Base-by-base conservation (phyloP, 2,329 filamentous ascomycete genomes). In the Colletotrichum truncatum region DNA sequence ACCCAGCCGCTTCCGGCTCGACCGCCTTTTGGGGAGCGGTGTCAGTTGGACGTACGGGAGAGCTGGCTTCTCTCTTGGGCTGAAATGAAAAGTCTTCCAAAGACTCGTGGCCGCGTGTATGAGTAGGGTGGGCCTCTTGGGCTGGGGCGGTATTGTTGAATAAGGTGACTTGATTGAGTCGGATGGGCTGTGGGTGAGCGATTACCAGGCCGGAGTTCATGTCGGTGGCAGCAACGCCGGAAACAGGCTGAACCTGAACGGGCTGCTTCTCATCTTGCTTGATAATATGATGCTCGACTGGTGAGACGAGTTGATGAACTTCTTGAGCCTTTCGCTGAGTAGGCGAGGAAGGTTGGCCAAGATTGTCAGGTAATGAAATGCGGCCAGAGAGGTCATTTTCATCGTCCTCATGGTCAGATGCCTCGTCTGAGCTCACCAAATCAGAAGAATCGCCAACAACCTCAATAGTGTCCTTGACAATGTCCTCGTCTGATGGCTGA, bases 391-490 rank as follows among this genome's bases (percentile, higher is more conserved):
- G 16, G 46, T 58, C 56, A 25, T 64, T 51, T 23, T 62, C 34
- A n/a, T 65, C 39, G 6, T 66, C 59, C 6, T 67, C 63, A 7
- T 64, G 56, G 14, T 69, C 54, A 12, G 72, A 73, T 6, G 71
- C 70, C 5, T 69, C 73, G 12, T 77, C 76, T 7, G 74, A 74
- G 14, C 72, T 73, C 14, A 74, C 75, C 30, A 74, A 59, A 3
- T 66, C 63, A 8, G 57, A 75, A 4, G 74, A 75, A 43, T 73
- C 70, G 39, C 83, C 81, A 48, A 84, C 83, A 51, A 87, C 85
- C 70, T 87, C 82, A 65, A 88, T 88, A 12, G 85, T 87, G 71
- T 88, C 85, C 71, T 85, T 82, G 26, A 87, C 83, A 43, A 86
- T 81, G 26, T 82, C 82, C 64, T 84, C 80, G 41, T 72, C 71